Percentiles rank a stretch among this genome's conserved stretches.
These are phyloP conservation scores for Kingdonia uniflora DNA, from an alignment of 164 flowering plant species.

Conservation along the genomic window DNA sequence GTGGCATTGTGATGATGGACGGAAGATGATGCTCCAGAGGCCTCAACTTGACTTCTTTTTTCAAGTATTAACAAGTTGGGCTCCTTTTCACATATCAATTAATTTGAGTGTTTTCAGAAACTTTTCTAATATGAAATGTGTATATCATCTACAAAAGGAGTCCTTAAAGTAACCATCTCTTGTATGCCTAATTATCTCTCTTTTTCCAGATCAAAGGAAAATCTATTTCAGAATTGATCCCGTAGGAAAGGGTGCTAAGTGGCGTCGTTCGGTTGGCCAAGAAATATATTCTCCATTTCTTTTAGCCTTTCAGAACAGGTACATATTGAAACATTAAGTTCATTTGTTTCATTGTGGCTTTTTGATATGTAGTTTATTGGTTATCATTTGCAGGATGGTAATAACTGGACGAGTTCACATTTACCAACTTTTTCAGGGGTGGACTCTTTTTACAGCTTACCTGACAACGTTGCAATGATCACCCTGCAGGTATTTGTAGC, in stretches of 20 bases:
- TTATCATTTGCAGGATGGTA: slow-evolving; percentile 43
- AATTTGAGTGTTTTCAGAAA: too few species aligned
- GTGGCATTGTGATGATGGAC: slow-evolving; percentile 65
- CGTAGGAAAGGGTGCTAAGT: slow-evolving; percentile 78
- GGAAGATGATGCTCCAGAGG: slow-evolving; percentile 93
- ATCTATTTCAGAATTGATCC: slow-evolving; percentile 69
- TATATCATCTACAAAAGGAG: too few species aligned
- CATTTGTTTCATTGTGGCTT: not conserved
- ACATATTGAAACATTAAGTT: slow-evolving; percentile 6
- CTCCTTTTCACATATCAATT: too few species aligned
- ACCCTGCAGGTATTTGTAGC: slow-evolving; percentile 62
- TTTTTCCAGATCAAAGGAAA: slow-evolving; percentile 67
- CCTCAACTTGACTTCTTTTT: slow-evolving; percentile 27
- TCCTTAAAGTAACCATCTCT: not conserved
- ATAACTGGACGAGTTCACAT: slow-evolving; percentile 41
- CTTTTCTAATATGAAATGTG: too few species aligned
- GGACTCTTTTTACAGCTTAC: slow-evolving; percentile 61
- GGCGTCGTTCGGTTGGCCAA: slow-evolving; percentile 87
- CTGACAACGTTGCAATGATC: slow-evolving; percentile 61
- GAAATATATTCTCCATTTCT: slow-evolving; percentile 94
- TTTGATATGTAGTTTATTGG: slow-evolving; percentile 3
- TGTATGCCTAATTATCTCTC: not conserved
- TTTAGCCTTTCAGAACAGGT: slow-evolving; percentile 78
- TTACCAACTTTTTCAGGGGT: slow-evolving; percentile 46
- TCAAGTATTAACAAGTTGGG: too few species aligned